Base-by-base conservation (phyloP, 2,329 filamentous ascomycete genomes). In the Diaporthe ilicicola region DNA sequence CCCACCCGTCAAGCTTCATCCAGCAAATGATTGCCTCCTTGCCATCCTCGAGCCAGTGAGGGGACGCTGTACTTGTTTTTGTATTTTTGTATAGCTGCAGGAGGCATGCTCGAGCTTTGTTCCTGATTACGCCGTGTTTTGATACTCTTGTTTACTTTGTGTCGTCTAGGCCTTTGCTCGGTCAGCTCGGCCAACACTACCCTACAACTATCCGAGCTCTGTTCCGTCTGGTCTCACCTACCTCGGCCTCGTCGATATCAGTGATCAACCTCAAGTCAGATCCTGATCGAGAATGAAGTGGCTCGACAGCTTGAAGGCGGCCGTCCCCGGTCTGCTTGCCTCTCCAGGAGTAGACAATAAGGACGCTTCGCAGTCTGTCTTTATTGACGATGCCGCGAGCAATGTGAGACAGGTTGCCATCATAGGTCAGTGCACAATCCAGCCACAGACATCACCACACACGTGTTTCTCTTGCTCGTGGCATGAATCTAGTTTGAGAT, bases 391-490 rank as follows among this genome's bases (percentile, higher is more conserved):
- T 54, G 54, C 59, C 13, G 64, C 71, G 4, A 73, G 69, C 65
- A 73, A 61, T 22, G 73, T 76, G 8, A 76, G 74, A 34, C 76
- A 78, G 48, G 73, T 80, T 48, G 79, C 79, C n/a, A 77, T 80
- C 24, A 78, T 80, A 50, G 73, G 72, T 73, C 22, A 70, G 72
- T 65, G 29, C 29, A 39, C 6, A 22, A 27, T 53, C 37, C 32
- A 27, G 29, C 44, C 34, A 22, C 19, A 19, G 22, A 46, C 15
- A 42, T 13, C 24, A 7, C 37, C 32, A 12, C 51, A 32, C 39
- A 19, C 22, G 24, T 48, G 29, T 37, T 13, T 17, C 12, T 37
- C n/a, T 24, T 19, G 15, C 17, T 6, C 42, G 24, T 48, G 44
- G 6, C 22, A 48, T 62, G 22, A 19, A 42, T 2, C 0, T 10